A percentile compares a stretch with the other conserved stretches of the same genome.
These are phyloP conservation scores for Coniochaeta pulveracea DNA, from an alignment of 2,329 filamentous ascomycete species.

Conservation along the genomic window DNA sequence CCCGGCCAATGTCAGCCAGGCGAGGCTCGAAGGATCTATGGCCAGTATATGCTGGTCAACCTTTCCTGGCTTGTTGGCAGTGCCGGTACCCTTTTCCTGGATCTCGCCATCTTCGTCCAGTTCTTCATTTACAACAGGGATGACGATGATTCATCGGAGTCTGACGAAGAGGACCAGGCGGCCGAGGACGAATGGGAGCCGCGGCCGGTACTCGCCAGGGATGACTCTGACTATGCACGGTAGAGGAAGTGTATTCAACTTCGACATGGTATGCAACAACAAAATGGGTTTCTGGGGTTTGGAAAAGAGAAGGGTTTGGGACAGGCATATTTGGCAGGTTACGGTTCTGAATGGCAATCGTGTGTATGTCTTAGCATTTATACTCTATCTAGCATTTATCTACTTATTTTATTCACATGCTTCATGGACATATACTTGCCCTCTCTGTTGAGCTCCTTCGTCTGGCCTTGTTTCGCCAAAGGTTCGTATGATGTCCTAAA, in stretches of 20 bases:
- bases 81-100: slow-evolving; percentile 74
- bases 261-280: too few relatives aligned
- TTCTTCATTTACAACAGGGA: slow-evolving; percentile 71
- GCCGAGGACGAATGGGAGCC: slow-evolving; percentile 26
- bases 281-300: too few relatives aligned
- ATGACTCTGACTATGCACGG: slow-evolving; percentile 12
- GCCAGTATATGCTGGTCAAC: slow-evolving; percentile 78
- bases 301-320: too few relatives aligned
- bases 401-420: too few relatives aligned
- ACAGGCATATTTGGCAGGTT: too few relatives aligned
- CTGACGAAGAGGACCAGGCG: slow-evolving; percentile 13
- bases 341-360: too few relatives aligned
- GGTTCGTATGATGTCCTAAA: too few relatives aligned
- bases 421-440: too few relatives aligned
- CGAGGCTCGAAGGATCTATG: slow-evolving; percentile 59
- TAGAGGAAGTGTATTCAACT: slow-evolving; percentile 5
- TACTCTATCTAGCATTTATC: too few relatives aligned
- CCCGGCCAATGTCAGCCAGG: slow-evolving; percentile 45
- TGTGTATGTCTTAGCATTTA: too few relatives aligned
- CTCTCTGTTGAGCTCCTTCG: too few relatives aligned
- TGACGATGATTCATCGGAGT: slow-evolving; percentile 19
- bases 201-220: slow-evolving; percentile 24
- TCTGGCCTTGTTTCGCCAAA: neutral
- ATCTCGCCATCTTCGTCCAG: slow-evolving; percentile 79
- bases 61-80: slow-evolving; percentile 84